Base-by-base conservation (phyloP, 768 basidiomycete genomes). In the Leccinum pellstonianum region DNA sequence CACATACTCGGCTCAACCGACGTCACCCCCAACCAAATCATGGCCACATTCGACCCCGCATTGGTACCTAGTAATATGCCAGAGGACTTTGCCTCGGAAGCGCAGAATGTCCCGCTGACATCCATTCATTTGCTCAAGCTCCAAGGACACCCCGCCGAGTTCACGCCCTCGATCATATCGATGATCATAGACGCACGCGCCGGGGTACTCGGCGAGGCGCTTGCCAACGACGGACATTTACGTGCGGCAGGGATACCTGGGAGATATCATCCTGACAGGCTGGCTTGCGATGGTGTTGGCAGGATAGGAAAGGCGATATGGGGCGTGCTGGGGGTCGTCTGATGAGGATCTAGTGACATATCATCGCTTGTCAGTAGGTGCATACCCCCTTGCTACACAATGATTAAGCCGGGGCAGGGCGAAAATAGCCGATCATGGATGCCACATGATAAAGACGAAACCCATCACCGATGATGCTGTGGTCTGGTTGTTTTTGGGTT, bases 111-210 rank as follows among this genome's bases (percentile, higher is more conserved):
- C 11, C 61, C 70, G 12, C 66, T 79, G 8, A 66, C 75, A 14
- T 77, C 85, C 58, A 81, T 91, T 17, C 91, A 90, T 35, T 85
- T 97, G 38, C 73, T 97, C 56, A 87, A 91, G 1, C 70, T 93
- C 2, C 94, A 98, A 72, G 95, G 95, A 1, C 95, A 98, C 72
- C 96, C 95, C 1, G 95, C 95, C 1, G 95, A 98, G 69, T 97
- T 91, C 74, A 86, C 83, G 0, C 76, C 83, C 48, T 69, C 77
- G 21, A 83, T 94, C 56, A 77, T 89, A 10, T 29, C 29, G 27
- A 29, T 29, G 27, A 2, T 29, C 7, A 27, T 21, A 27, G 27
- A 27, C 27, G 7, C 6, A 27, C 27, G 27, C 27, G 27, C 27
- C 27, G 27, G 27, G 8, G 8, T 7, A 27, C 21, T 27, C 27